Percentiles rank a stretch among this genome's conserved stretches.
These are phyloP conservation scores for Fusarium pseudonygamai DNA, from an alignment of 2,329 filamentous ascomycete species.

Conservation along the genomic window DNA sequence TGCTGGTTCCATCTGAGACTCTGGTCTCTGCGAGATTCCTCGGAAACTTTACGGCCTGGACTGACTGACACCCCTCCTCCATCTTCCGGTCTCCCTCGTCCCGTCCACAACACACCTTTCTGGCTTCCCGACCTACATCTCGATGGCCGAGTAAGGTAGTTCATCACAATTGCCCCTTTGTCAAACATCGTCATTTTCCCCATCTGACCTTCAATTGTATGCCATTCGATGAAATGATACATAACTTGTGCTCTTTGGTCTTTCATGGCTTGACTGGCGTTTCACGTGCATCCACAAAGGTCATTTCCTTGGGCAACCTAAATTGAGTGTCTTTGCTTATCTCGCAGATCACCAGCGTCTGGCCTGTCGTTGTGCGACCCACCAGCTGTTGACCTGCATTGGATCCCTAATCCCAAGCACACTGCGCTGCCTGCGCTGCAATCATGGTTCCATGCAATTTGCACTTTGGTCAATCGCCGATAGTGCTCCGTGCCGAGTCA, in stretches of 20 bases:
- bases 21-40: not conserved
- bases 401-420: constrained; percentile 8
- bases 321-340: constrained; percentile 28
- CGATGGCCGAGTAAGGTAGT: not conserved
- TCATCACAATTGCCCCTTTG: not conserved
- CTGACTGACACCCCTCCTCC: not conserved
- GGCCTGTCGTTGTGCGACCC: constrained; percentile 19
- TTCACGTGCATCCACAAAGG: not conserved
- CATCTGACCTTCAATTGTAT: constrained; percentile 13
- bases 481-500: constrained; percentile 31
- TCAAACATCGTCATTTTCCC: constrained; percentile 6
- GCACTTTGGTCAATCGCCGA: constrained; percentile 20
- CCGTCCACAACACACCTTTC: constrained; percentile 13
- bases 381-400: constrained; percentile 32
- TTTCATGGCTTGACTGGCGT: not conserved
- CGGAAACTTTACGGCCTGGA: constrained; percentile 6
- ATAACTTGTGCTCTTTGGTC: not conserved
- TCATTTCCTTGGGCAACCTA: not conserved
- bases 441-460: constrained; percentile 39
- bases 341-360: constrained; percentile 30
- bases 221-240: not conserved
- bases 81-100: constrained; percentile 14
- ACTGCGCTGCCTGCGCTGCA: constrained; percentile 11
- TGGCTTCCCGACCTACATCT: not conserved
- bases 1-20: constrained; percentile 16